These are phyloP conservation scores for Salicornia ramosissima DNA, from an alignment of 148 eudicot species.

Conservation along the genomic window DNA sequence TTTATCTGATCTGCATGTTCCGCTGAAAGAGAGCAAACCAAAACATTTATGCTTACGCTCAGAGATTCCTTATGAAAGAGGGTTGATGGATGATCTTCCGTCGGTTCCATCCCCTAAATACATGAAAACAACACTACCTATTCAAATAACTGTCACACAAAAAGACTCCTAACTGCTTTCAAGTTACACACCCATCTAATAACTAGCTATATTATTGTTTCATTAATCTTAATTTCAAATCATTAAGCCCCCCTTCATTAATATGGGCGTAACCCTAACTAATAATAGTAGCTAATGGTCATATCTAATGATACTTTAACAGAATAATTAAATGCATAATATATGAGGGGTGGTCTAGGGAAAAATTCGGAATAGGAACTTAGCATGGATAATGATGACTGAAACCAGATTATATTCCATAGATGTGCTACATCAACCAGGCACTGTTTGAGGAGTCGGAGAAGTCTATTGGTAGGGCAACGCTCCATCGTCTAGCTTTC, in stretches of 20 bases:
- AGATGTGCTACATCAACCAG: not conserved
- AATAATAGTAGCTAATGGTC: conserved; percentile 4
- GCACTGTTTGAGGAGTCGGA: not conserved
- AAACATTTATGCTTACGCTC: conserved; percentile 16
- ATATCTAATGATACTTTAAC: not conserved
- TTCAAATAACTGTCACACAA: not conserved
- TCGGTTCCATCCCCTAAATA: too few relatives aligned
- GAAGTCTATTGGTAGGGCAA: not conserved
- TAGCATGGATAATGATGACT: not conserved
- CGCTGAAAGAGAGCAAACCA: conserved; percentile 19
- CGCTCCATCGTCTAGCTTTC: not conserved
- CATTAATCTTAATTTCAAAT: not conserved
- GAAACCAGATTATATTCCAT: not conserved
- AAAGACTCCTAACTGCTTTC: conserved; percentile 4
- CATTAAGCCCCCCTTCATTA: not conserved
- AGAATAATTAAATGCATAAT: not conserved
- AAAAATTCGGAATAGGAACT: not conserved
- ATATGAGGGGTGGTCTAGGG: not conserved
- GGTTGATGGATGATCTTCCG: conserved; percentile 11
- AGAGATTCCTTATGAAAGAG: not conserved
- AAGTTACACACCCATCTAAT: not conserved
- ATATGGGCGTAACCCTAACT: not conserved
- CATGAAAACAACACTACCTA: not conserved
- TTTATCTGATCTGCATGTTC: conserved; percentile 29
- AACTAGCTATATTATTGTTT: not conserved